Conservation (phyloP, 345 rosid genomes). For the Populus nigra region DNA sequence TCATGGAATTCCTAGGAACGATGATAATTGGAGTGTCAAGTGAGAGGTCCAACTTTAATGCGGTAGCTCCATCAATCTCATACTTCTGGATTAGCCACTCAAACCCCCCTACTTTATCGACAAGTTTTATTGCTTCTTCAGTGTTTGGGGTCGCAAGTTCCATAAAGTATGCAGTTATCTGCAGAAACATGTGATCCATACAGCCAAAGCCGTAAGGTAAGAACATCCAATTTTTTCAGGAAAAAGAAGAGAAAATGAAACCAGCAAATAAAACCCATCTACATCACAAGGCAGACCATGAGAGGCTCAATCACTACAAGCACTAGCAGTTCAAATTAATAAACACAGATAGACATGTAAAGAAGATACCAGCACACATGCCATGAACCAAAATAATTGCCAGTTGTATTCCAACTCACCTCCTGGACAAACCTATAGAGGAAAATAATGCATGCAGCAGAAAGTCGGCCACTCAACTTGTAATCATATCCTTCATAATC, state of each 20-base stretch:
- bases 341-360: too few species aligned
- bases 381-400: too few species aligned
- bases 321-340: too few species aligned
- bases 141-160: constrained; percentile 90
- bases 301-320: too few species aligned
- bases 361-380: too few species aligned
- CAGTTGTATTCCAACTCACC: constrained; percentile 45
- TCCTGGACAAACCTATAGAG: constrained; percentile 94
- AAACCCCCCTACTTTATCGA: constrained; percentile 95
- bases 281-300: too few species aligned
- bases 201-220: background rate
- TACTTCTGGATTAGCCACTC: constrained; percentile 96
- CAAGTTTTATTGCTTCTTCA: constrained; percentile 94
- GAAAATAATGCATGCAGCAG: constrained; percentile 92
- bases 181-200: constrained; percentile 30
- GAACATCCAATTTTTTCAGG: background rate
- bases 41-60: constrained; percentile 89
- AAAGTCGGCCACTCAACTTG: constrained; percentile 82
- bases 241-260: background rate
- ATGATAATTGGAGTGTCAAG: constrained; percentile 90
- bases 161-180: constrained; percentile 91
- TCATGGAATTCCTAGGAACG: constrained; percentile 78
- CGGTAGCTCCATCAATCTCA: constrained; percentile 94
- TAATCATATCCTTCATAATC: constrained; percentile 96
- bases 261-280: background rate